Conservation (phyloP, 495 filamentous ascomycete genomes). For the Xylaria grammica region DNA sequence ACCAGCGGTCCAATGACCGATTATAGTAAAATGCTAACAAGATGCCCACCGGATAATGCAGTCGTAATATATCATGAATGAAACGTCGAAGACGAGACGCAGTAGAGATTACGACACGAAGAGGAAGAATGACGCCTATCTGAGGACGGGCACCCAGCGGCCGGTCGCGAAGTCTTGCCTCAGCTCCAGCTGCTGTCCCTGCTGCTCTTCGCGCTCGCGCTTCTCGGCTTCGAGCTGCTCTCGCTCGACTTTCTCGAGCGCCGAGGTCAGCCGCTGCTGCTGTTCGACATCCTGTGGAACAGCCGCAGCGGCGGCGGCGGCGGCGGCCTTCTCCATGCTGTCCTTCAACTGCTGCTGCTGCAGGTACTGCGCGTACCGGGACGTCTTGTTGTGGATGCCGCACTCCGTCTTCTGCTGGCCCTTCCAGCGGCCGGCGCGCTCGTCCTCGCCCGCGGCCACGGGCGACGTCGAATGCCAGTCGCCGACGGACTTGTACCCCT, state of each 20-base stretch:
- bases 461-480: constrained; percentile 98
- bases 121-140: neutral
- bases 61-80: too few species aligned
- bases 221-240: constrained; percentile 16
- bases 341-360: constrained; percentile 74
- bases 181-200: constrained; percentile 5
- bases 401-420: constrained; percentile 94
- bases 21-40: constrained; percentile 3
- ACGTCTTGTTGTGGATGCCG: constrained; percentile 96
- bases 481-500: constrained; percentile 94
- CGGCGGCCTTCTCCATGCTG: too few species aligned
- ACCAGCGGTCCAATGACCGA: neutral
- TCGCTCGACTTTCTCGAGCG: constrained; percentile 18
- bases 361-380: constrained; percentile 86
- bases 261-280: constrained; percentile 15
- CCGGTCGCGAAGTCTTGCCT: constrained; percentile 14
- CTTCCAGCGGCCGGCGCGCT: constrained; percentile 97
- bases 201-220: constrained; percentile 1
- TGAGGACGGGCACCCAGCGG: constrained; percentile 2
- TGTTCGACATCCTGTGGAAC: constrained; percentile 43
- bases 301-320: constrained; percentile 45
- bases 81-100: neutral
- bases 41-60: too few species aligned
- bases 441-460: constrained; percentile 88
- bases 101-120: too few species aligned